Base-by-base conservation (phyloP, 441 rosid genomes). In the Euphorbia corollata region DNA sequence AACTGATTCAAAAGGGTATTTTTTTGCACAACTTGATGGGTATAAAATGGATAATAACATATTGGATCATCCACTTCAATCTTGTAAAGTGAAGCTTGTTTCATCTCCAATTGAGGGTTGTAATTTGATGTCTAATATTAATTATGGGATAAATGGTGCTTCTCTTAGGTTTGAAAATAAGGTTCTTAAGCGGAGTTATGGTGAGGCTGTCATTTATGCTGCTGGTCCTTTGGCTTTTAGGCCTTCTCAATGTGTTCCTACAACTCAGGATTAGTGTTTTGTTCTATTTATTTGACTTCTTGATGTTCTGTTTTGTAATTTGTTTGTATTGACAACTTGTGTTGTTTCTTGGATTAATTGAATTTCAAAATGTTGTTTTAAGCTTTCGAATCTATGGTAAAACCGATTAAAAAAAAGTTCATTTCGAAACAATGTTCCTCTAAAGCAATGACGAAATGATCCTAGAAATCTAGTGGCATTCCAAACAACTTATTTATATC, bases 181-280 rank as follows among this genome's bases (percentile, higher is more conserved):
- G 83, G 78, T 71, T 27, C n/a, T 86, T 53, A 24, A 64, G 38
- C 81, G 65, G 41, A 80, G 87, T 68, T 72, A 65, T 2, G 68
- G 65, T 59, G 83, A 85, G 62, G 92, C 82, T 23, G 86, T 84
- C 54, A 13, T 92, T 69, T 90, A 87, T 57, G 82, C 97, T 47
- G 87, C 97, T 4, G 96, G 94, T 19, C 98, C 97, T 22, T 67
- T 90, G 82, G 97, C 97, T 72, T 92, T 92, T 81, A 91, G 90
- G 36, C 92, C 91, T 24, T 66, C 77, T 58, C 72, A 81, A 2
- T 90, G 98, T 79, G 77, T 82, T 67, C 73, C 85, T 13, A 59
- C 73, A 71, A 61, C 80, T 64, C 80, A 80, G 4, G 32, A 32
- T 32, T 59, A 30, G 38, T 59, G n/a, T 11, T 30, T 30, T 51